phyloP scores from a whole-genome alignment of 2,329 filamentous ascomycete species.

The Parastagonospora nodorum region DNA sequence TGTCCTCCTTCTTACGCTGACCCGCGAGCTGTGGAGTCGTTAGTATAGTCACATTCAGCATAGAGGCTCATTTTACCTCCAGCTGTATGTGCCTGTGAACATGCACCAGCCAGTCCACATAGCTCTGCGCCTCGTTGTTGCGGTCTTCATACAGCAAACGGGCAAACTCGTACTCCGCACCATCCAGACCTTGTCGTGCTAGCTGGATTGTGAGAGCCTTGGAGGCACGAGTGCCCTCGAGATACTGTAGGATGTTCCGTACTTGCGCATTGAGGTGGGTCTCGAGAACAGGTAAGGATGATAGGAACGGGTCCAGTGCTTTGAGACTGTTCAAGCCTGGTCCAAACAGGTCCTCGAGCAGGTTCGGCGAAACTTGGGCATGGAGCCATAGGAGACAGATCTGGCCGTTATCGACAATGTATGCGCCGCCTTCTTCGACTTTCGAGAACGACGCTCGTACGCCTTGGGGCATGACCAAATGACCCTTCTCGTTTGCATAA shows the following conservation, averaged over 20 bases:
- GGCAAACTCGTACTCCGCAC: conserved; percentile 96
- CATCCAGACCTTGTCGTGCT: conserved; percentile 89
- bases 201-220: conserved; percentile 90
- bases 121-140: conserved; percentile 97
- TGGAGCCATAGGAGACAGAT: conserved; percentile 92
- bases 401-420: conserved; percentile 95
- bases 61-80: conserved; percentile 58
- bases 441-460: conserved; percentile 84
- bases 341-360: conserved; percentile 89
- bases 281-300: conserved; percentile 79
- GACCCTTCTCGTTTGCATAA: conserved; percentile 89
- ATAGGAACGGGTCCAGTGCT: conserved; percentile 79
- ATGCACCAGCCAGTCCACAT: conserved; percentile 98
- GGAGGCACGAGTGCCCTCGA: conserved; percentile 77
- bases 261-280: conserved; percentile 95
- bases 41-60: conserved; percentile 5
- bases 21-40: conserved; percentile 58
- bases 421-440: conserved; percentile 90
- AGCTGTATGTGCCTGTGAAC: conserved; percentile 91
- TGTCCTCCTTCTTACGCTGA: conserved; percentile 72
- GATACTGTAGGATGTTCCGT: conserved; percentile 88
- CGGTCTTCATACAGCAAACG: conserved; percentile 88
- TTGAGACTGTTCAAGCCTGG: conserved; percentile 72
- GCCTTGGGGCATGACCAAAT: conserved; percentile 80
- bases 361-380: conserved; percentile 86